Evolutionary conservation across 495 filamentous ascomycete genomes (phyloP).

Genomic region (Podospora pseudoanserina): DNA sequence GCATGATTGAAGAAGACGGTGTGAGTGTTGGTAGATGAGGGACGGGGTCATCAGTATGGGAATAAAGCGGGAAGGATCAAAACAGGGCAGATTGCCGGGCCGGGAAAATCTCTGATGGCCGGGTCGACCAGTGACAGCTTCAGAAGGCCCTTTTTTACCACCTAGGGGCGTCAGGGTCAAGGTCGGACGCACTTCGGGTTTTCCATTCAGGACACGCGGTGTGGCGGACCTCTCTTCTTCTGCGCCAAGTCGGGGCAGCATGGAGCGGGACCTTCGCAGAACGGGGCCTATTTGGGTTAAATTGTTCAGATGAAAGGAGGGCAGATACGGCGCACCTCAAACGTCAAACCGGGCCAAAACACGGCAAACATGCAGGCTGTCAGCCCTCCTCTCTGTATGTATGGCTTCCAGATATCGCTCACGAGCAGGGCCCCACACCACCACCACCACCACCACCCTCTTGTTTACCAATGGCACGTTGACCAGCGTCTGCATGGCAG

Average conservation of each 20-base stretch:
- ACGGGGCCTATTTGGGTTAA: neutral
- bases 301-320: neutral
- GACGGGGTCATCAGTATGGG: neutral
- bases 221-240: neutral
- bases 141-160: neutral
- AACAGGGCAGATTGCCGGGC: neutral
- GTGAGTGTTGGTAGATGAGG: slow-evolving; percentile 25
- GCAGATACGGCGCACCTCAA: too few species aligned
- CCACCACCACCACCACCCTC: neutral
- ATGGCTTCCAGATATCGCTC: neutral
- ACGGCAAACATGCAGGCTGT: neutral
- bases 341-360: neutral
- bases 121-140: neutral
- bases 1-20: slow-evolving; percentile 84
- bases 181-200: neutral
- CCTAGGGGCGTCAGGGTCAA: neutral
- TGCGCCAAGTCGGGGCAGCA: neutral
- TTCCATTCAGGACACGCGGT: neutral
- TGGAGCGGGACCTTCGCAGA: neutral
- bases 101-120: neutral
- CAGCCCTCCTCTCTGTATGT: neutral
- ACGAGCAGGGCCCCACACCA: neutral
- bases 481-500: neutral
- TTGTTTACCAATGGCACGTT: neutral
- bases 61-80: neutral